Evolutionary conservation across 352 stramenopile genomes (phyloP).

Genomic region (Nothophytophthora sp.): DNA sequence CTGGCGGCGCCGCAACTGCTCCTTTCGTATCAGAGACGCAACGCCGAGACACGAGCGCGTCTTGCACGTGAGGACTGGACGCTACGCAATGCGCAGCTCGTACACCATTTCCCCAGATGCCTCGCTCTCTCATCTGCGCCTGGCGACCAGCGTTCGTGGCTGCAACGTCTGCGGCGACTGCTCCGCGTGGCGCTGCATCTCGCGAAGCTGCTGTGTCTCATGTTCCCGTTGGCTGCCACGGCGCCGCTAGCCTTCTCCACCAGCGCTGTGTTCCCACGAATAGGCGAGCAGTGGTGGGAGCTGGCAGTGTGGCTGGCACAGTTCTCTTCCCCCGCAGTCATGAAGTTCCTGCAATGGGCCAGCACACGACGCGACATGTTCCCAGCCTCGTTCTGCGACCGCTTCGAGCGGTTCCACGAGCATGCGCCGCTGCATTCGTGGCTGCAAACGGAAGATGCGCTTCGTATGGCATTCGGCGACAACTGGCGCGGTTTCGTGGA

Average conservation of each 20-base stretch:
- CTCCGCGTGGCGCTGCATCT: slow-evolving; percentile 57
- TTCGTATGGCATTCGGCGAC: slow-evolving; percentile 85
- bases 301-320: slow-evolving; percentile 63
- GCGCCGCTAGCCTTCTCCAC: slow-evolving; percentile 40
- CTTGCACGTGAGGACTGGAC: slow-evolving; percentile 24
- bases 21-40: slow-evolving; percentile 8
- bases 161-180: slow-evolving; percentile 42
- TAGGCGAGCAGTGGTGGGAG: slow-evolving; percentile 68
- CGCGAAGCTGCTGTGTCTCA: slow-evolving; percentile 55
- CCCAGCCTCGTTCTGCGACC: slow-evolving; percentile 87
- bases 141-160: slow-evolving; percentile 17
- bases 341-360: slow-evolving; percentile 97
- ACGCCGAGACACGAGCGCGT: not conserved
- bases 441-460: slow-evolving; percentile 78
- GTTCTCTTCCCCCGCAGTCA: slow-evolving; percentile 86
- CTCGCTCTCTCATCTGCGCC: slow-evolving; percentile 21
- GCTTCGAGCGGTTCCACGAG: slow-evolving; percentile 91
- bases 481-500: slow-evolving; percentile 71
- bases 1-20: slow-evolving; percentile 25
- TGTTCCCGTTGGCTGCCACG: slow-evolving; percentile 43
- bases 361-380: slow-evolving; percentile 95
- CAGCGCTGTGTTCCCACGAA: slow-evolving; percentile 9
- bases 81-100: slow-evolving; percentile 9
- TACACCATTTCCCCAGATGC: slow-evolving; percentile 25
- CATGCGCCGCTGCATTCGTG: slow-evolving; percentile 86